Conservation (phyloP, 306 rosid genomes). For the Purshia tridentata region DNA sequence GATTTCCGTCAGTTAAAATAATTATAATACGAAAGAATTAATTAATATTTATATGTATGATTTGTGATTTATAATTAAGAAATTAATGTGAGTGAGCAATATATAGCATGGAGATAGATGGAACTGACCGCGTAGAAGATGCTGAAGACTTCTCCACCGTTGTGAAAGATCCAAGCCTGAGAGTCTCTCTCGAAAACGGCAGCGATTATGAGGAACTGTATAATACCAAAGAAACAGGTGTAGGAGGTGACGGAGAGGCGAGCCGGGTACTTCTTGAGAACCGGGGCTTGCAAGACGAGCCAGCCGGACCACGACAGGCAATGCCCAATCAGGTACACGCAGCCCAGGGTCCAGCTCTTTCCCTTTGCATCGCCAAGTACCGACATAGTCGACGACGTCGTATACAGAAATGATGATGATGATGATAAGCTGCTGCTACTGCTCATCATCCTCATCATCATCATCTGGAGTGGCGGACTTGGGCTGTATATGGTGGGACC, state of each 20-base stretch:
- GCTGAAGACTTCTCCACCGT: constrained; percentile 78
- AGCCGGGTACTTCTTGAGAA: constrained; percentile 93
- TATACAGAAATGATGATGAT: not conserved
- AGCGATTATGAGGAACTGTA: constrained; percentile 77
- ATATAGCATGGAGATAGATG: too few species aligned
- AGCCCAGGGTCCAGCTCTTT: constrained; percentile 92
- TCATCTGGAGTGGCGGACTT: constrained; percentile 34
- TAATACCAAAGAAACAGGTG: constrained; percentile 88
- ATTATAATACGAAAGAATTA: too few species aligned
- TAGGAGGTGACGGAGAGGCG: constrained; percentile 93
- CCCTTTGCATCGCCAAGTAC: constrained; percentile 68
- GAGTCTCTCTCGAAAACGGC: constrained; percentile 56
- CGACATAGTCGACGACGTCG: constrained; percentile 28
- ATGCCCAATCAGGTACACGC: constrained; percentile 81
- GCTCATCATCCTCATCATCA: constrained; percentile 4
- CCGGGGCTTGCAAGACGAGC: constrained; percentile 90
- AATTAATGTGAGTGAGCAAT: too few species aligned
- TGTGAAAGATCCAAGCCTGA: constrained; percentile 81
- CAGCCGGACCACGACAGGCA: constrained; percentile 96
- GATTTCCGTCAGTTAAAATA: too few species aligned
- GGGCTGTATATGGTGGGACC: constrained; percentile 94
- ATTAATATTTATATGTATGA: too few species aligned
- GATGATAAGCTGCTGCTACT: not conserved
- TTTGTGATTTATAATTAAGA: too few species aligned
- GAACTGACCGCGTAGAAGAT: constrained; percentile 76